A percentile compares a stretch with the other conserved stretches of the same genome.
Evolutionary conservation across 148 eudicot species (phyloP).

Genomic region (Suaeda aralocaspica): DNA sequence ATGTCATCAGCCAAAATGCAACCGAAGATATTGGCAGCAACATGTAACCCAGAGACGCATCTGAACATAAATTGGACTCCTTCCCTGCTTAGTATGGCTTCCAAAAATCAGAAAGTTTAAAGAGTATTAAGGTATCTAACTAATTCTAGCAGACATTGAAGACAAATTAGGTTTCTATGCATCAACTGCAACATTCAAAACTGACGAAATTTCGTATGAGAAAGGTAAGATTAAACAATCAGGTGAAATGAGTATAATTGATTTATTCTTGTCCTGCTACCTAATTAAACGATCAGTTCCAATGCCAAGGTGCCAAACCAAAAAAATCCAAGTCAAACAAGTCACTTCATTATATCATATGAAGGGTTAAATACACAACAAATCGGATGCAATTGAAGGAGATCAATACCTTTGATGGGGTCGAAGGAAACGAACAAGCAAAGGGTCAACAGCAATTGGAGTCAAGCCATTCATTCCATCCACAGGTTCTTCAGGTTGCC

Average conservation of each 20-base stretch:
- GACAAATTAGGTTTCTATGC: neutral
- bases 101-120: neutral
- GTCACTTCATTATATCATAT: neutral
- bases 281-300: neutral
- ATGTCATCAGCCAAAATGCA: conserved; percentile 99
- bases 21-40: conserved; percentile 58
- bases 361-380: neutral
- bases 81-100: conserved; percentile 59
- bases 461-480: conserved; percentile 29
- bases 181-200: conserved; percentile 2
- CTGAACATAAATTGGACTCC: conserved; percentile 99
- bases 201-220: neutral
- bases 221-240: neutral
- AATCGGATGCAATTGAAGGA: neutral
- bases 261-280: neutral
- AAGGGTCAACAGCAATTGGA: conserved; percentile 58
- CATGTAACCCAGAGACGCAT: conserved; percentile 75
- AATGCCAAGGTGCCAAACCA: neutral
- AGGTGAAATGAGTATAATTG: neutral
- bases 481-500: conserved; percentile 68
- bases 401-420: conserved; percentile 88
- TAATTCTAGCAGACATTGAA: neutral
- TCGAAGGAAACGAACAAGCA: conserved; percentile 88
- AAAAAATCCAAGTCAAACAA: neutral
- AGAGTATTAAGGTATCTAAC: neutral